Conservation (phyloP, 139 green algal species). For the Coelastrella sp. region DNA sequence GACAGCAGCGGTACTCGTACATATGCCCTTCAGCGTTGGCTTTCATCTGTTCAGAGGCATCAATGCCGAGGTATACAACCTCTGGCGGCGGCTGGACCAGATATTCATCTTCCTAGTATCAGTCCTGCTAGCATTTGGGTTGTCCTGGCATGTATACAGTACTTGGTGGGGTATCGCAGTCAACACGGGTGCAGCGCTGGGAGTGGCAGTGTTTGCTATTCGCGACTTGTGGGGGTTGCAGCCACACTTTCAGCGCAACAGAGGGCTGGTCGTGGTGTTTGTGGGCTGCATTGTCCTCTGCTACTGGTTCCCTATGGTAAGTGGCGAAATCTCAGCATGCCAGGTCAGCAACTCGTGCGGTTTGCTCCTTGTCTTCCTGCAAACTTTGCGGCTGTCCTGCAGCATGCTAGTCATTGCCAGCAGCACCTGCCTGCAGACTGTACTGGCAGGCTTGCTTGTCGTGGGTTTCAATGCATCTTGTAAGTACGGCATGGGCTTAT, state of each 20-base stretch:
- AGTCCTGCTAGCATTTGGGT: slow-evolving; percentile 26
- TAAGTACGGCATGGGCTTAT: no score
- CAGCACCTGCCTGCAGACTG: no score
- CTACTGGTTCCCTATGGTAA: slow-evolving; percentile 51
- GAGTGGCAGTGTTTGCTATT: slow-evolving; percentile 4
- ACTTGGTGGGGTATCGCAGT: background rate
- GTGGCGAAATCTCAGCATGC: background rate
- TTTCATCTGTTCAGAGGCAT: slow-evolving; percentile 51
- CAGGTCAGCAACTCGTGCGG: no score
- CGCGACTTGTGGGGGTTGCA: slow-evolving; percentile 7
- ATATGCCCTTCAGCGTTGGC: slow-evolving; percentile 47
- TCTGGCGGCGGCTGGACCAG: slow-evolving; percentile 45
- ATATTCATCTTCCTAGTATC: slow-evolving; percentile 50
- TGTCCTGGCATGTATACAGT: slow-evolving; percentile 41
- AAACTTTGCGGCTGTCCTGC: no score
- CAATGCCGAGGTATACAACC: slow-evolving; percentile 44
- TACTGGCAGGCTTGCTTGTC: no score
- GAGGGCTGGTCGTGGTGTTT: slow-evolving; percentile 39
- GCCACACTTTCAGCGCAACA: slow-evolving; percentile 21
- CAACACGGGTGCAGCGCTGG: slow-evolving; percentile 13
- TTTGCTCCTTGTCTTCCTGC: background rate
- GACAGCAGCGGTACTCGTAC: slow-evolving; percentile 31
- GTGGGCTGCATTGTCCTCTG: slow-evolving; percentile 41
- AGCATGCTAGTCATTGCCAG: no score
- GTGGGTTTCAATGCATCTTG: no score